Evolutionary conservation across 1,139 yeast genomes (phyloP), one percentile per base, ranked within the genome.

Genomic region (Kurtzmaniella natalensis): DNA sequence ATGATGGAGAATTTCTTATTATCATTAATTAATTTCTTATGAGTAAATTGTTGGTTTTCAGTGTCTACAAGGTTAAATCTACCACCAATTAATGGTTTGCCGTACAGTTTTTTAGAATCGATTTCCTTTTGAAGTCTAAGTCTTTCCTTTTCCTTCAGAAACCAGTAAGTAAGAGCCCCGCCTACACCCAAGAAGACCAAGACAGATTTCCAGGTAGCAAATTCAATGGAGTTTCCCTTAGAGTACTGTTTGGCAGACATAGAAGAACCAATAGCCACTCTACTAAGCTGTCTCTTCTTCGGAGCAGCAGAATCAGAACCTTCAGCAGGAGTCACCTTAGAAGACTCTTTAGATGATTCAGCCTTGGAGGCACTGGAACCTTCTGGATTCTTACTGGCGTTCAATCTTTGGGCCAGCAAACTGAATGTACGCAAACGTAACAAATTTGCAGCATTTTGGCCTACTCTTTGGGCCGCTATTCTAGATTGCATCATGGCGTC

Each of bases 61-160:
- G 76, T 72, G 52, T 88, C 96, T 4, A 73, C 57, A 42, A 92
- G 64, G 34, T 69, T 66, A 57, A 92, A 92, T 5, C 88, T 81
- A 0, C 98, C 98, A 14, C 98, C 98, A 38, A 92, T 84, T 32
- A 85, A 69, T 3, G 98, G 96, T 54, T 81, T 87, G 13, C 98
- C 98, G 48, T 83, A 72, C 13, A 95, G 92, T 56, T 89, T 72
- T 51, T 85, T 87, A 30, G 82, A 76, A 48, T 87, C 95, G 18
- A 87, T 92, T 50, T 82, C 86, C 45, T 78, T 78, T 51, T 86
- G 85, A 25, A 79, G 64, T 43, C 80, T 76, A 33, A 88, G 55
- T 54, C 86, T 76, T 54, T 79, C 78, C 66, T 85, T 86, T 52
- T 87, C 95, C 31, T 63, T 60, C 34, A 72, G 68, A 59, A 88